These are phyloP conservation scores for Rhodotorula paludigena DNA, from an alignment of 768 basidiomycete species.

Conservation along the genomic window DNA sequence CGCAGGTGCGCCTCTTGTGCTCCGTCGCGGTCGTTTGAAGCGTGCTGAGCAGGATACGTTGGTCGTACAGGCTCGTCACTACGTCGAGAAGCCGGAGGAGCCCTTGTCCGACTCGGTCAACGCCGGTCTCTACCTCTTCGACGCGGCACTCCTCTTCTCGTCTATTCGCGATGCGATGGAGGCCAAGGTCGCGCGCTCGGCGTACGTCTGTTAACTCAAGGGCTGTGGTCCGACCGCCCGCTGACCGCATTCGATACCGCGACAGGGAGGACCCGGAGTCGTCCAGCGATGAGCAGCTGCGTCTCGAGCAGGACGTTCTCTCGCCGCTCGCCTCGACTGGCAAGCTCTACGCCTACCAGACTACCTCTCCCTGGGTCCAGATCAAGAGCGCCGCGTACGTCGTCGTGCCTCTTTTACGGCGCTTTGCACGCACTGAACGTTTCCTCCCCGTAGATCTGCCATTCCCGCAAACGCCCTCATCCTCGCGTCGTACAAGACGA, in stretches of 20 bases:
- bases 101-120: slow-evolving; percentile 51
- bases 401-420: background rate
- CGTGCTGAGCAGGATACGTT: background rate
- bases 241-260: background rate
- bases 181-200: slow-evolving; percentile 46
- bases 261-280: slow-evolving; percentile 29
- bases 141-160: slow-evolving; percentile 48
- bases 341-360: slow-evolving; percentile 51
- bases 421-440: no score
- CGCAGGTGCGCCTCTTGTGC: slow-evolving; percentile 36
- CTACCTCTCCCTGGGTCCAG: slow-evolving; percentile 50
- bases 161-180: slow-evolving; percentile 52
- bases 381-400: slow-evolving; percentile 52
- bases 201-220: slow-evolving; percentile 37
- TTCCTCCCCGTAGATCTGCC: slow-evolving; percentile 44
- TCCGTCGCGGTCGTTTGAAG: background rate
- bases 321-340: slow-evolving; percentile 48
- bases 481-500: slow-evolving; percentile 48
- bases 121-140: slow-evolving; percentile 51
- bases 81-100: slow-evolving; percentile 51
- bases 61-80: slow-evolving; percentile 23
- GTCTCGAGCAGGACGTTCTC: slow-evolving; percentile 52
- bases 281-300: slow-evolving; percentile 51
- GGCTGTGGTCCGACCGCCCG: background rate
- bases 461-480: slow-evolving; percentile 52